These are phyloP conservation scores for Fraxinus quadrangulata DNA, from an alignment of 257 asterid genomes.

Conservation along the genomic window DNA sequence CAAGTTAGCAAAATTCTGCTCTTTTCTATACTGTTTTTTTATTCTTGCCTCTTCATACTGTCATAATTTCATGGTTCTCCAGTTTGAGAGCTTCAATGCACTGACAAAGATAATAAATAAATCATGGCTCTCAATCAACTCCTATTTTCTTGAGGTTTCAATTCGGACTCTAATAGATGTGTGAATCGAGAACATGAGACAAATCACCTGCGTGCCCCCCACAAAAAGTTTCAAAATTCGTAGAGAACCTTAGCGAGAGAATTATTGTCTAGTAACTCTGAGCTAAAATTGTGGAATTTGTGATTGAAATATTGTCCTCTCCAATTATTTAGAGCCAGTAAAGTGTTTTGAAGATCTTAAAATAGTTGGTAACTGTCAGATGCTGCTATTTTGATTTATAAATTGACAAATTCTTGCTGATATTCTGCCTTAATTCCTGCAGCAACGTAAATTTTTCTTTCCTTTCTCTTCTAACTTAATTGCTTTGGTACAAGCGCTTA, in stretches of 20 bases:
- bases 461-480: no score
- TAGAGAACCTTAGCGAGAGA: no score
- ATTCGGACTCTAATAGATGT: background rate
- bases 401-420: background rate
- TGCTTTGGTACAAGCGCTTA: background rate
- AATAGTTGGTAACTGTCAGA: background rate
- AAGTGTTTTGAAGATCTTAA: background rate
- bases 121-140: background rate
- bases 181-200: background rate
- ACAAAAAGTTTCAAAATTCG: background rate
- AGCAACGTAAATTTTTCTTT: no score
- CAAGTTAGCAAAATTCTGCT: background rate
- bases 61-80: background rate
- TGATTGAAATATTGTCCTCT: background rate
- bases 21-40: background rate
- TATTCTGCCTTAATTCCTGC: background rate
- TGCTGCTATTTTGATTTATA: background rate
- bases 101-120: background rate
- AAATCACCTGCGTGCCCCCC: background rate
- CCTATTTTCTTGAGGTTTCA: background rate
- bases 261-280: background rate
- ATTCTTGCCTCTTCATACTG: background rate
- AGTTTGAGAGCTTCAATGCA: background rate
- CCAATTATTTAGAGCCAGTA: background rate
- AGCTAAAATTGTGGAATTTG: background rate